Base-by-base conservation (phyloP, 805 yeast species). In the Spathaspora girioi region DNA sequence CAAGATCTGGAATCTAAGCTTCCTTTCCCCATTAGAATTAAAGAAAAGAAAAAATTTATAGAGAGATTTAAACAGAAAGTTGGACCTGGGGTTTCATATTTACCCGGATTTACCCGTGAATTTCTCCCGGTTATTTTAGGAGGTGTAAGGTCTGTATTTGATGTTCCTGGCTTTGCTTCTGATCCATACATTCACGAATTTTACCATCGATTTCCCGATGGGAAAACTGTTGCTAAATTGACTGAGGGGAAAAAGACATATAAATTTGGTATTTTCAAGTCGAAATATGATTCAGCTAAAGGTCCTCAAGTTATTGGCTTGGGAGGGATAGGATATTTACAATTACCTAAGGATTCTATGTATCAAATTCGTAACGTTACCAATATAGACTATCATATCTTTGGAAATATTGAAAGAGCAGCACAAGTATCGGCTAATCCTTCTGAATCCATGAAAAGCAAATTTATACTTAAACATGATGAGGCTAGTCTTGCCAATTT, bases 61-160 rank as follows among this genome's bases (percentile, higher is more conserved):
- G 50, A 51, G 3, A 49, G 59, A 17, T 67, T 70, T 50, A 63
- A 62, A 18, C 59, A 60, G 3, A 61, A 57, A 12, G 57, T 65
- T 40, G 81, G 81, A 1, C 83, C 83, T 0, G 77, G 82, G 1
- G 61, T 71, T 6, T 74, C 82, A 38, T 65, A 71, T 49, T 66
- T 86, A 45, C 96, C 96, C 0, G 90, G 90, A 26, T 81, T 84
- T 63, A 90, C 97, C 0, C 75, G 89, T 59, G 76, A 72, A 3
- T 59, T 75, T 12, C 75, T 80, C 26, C 64, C 63, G 3, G 53
- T 66, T 18, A 61, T 57, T 10, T 53, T 69, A 27, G 68, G 66
- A 4, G 63, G 78, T 15, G 58, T 50, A 5, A 62, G 61, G 20
- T 59, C 65, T 1, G 55, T 78, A 2, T 62, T 67, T 47, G 84